Base-by-base conservation (phyloP, 163 green algal species). In the Chlamydomonas reinhardtii region DNA sequence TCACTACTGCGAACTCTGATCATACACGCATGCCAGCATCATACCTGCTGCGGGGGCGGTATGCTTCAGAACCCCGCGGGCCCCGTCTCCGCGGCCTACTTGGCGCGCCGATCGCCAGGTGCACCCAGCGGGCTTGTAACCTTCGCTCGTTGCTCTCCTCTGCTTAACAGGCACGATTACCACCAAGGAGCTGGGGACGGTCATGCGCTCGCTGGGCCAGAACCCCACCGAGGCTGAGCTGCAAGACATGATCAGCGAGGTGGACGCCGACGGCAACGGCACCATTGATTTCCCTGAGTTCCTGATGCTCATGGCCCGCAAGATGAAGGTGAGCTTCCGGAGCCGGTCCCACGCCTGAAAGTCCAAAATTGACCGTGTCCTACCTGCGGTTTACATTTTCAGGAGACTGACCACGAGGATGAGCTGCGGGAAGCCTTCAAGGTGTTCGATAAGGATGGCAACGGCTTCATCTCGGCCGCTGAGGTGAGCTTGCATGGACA, bases 271-370 rank as follows among this genome's bases (percentile, higher is more conserved):
- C 90, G 97, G 97, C 70, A 99, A 99, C 87, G 98, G 98, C 59
- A 99, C 97, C 37, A 99, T 99, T 83, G 98, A 99, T 90, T 99
- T 99, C 85, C 96, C 97, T 12, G 98, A 99, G 94, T 99, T 99
- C 87, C 89, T 99, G 11, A 97, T 95, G 90, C 94, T 99, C 54
- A 99, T 99, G 98, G 95, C 96, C 2, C 92, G 92, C 69, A 98
- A 98, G 89, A 98, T 98, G 95, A 98, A 98, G 95, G 95, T 96
- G 39, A 64, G 86, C 25, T 27, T 39, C 2, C 20, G 43, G 37
- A 78, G 35, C 29, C 48, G 15, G 48, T 17, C 48, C 48, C 48
- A 14, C 48, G 14, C 48, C 9, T 56, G 48, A 17, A 56, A 56
- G 12, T 17, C 48, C 1, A 14, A 19, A 19, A 56, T 20, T 56